Evolutionary conservation across 345 rosid species (phyloP), one percentile per base, ranked within the genome.

Genomic region (Salix suchowensis): DNA sequence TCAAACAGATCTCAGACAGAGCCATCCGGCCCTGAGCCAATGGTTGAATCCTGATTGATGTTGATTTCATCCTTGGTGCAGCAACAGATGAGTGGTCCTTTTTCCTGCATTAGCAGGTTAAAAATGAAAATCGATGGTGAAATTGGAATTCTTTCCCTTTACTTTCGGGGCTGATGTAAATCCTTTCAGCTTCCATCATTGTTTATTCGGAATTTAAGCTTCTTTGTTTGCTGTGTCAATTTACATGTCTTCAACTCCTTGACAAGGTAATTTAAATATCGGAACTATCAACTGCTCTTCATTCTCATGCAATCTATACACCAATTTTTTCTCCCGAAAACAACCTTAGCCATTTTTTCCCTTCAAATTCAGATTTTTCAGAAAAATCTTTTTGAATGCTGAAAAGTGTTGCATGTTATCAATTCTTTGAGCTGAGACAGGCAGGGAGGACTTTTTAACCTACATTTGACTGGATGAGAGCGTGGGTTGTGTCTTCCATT

Each of bases 1-100:
- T 82, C 97, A 19, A 87, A 84, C 64, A 88, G 85, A 81, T 71
- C 87, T 74, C 36, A 79, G 18, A 42, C 77, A 12, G 97, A 90
- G 77, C 70, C 87, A 52, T 92, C 94, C 34, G 91, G 75, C 23
- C 94, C 98, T 40, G 99, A 94, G 77, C 99, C 99, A 46, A 96
- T 96, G 99, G 86, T 93, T 23, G 97, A 95, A 85, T 77, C 96
- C 61, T 96, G 87, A 93, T 81, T 0, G 21, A 12, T 19, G 62
- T 34, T 68, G 23, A 26, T 37, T 52, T 61, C 30, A 48, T 62
- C 46, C 21, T 28, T 26, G 34, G 1, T 36, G 68, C 82, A 48
- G 74, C 72, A 11, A 65, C 30, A 46, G 78, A 65, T 65, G 78
- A 54, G 30, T 64, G 46, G 18, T 69, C 26, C 13, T 72, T 79